Percentiles rank a stretch among this genome's conserved stretches.
phyloP scores from a whole-genome alignment of 768 basidiomycete genomes.

The Scleroderma bovista region DNA sequence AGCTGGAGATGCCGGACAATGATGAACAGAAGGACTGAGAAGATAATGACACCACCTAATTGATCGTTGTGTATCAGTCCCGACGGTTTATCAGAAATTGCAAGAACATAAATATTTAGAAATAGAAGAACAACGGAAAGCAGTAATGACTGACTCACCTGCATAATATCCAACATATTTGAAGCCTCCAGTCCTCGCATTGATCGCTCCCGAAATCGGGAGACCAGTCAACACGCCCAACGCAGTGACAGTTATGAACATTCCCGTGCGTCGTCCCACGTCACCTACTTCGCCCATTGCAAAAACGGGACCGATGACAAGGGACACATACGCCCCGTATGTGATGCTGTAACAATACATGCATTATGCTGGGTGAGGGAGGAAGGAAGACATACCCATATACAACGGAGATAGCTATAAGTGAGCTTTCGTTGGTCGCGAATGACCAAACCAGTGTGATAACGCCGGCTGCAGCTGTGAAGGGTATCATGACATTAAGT shows the following conservation, averaged over 20 bases:
- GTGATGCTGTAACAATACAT: slow-evolving; percentile 36
- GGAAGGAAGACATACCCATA: slow-evolving; percentile 52
- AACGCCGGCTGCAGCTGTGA: slow-evolving; percentile 48
- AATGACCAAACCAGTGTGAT: slow-evolving; percentile 73
- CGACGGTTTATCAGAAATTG: too few species aligned
- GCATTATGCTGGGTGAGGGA: neutral
- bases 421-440: slow-evolving; percentile 35
- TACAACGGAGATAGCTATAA: slow-evolving; percentile 50
- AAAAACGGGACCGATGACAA: slow-evolving; percentile 53
- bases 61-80: too few species aligned
- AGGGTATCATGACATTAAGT: slow-evolving; percentile 65
- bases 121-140: too few species aligned
- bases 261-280: slow-evolving; percentile 59
- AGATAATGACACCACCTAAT: neutral
- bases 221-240: slow-evolving; percentile 64
- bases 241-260: slow-evolving; percentile 56
- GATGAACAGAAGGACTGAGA: neutral
- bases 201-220: slow-evolving; percentile 71
- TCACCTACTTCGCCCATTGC: slow-evolving; percentile 56
- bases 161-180: slow-evolving; percentile 3
- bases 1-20: neutral
- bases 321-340: slow-evolving; percentile 56
- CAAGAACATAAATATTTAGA: slow-evolving; percentile 13
- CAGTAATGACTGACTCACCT: too few species aligned
- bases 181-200: slow-evolving; percentile 44